A percentile compares a stretch with the other conserved stretches of the same genome.
Conservation (phyloP, 2,329 filamentous ascomycete species). For the Atkinsonella hypoxylon region DNA sequence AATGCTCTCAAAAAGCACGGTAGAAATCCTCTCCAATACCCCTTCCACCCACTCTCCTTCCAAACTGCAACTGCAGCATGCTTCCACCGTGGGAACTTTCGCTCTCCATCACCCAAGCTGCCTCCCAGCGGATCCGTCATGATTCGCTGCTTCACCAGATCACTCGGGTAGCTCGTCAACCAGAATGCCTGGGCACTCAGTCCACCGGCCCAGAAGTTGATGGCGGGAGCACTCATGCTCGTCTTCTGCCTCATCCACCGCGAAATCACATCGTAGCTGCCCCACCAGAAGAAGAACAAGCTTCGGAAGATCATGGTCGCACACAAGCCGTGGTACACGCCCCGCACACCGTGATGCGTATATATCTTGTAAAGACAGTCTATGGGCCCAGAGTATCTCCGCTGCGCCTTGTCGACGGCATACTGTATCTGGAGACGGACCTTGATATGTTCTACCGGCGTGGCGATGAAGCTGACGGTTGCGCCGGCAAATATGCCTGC, state of each 20-base stretch:
- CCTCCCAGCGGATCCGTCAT: constrained; percentile 90
- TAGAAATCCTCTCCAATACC: constrained; percentile 87
- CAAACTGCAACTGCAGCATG: constrained; percentile 71
- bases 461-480: constrained; percentile 86
- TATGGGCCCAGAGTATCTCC: constrained; percentile 76
- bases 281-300: constrained; percentile 99
- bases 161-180: constrained; percentile 81
- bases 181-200: constrained; percentile 90
- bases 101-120: constrained; percentile 50
- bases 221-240: constrained; percentile 56
- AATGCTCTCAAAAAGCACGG: constrained; percentile 92
- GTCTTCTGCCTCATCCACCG: constrained; percentile 55
- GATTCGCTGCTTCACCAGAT: constrained; percentile 90
- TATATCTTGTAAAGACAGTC: constrained; percentile 68
- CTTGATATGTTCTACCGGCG: constrained; percentile 92
- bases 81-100: constrained; percentile 63
- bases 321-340: constrained; percentile 73
- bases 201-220: constrained; percentile 97
- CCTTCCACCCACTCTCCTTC: constrained; percentile 60
- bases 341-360: constrained; percentile 59
- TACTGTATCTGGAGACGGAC: constrained; percentile 92
- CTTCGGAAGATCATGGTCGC: constrained; percentile 81
- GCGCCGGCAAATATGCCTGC: constrained; percentile 78
- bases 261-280: constrained; percentile 80
- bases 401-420: constrained; percentile 60